Percentiles rank a stretch among this genome's conserved stretches.
Conservation (phyloP, 2,329 filamentous ascomycete genomes). For the Emydomyces testavorans region DNA sequence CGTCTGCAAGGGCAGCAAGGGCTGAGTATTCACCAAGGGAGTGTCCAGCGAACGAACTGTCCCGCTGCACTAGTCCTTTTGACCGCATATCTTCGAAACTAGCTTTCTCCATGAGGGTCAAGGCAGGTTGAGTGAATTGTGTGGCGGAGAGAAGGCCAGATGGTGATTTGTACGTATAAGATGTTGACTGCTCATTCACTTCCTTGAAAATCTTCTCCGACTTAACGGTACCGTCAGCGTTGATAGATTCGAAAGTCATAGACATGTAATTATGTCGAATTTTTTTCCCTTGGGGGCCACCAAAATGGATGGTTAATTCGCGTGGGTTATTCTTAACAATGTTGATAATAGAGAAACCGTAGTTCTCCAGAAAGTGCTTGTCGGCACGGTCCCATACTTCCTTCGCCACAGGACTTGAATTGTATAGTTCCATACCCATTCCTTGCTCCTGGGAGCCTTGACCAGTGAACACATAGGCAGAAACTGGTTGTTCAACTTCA, state of each 20-base stretch:
- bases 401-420: conserved; percentile 82
- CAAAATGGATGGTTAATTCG: conserved; percentile 96
- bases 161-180: conserved; percentile 93
- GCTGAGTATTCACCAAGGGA: conserved; percentile 97
- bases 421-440: conserved; percentile 99
- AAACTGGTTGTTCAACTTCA: conserved; percentile 93
- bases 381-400: conserved; percentile 97
- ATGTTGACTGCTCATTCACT: conserved; percentile 81
- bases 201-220: conserved; percentile 99
- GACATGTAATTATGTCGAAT: conserved; percentile 99
- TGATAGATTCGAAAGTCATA: conserved; percentile 99
- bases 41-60: conserved; percentile 96
- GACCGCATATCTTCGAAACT: conserved; percentile 98
- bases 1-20: conserved; percentile 86
- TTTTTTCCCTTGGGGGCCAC: conserved; percentile 88
- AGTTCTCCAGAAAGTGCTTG: conserved; percentile 96
- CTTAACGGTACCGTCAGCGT: conserved; percentile 81
- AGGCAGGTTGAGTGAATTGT: conserved; percentile 93
- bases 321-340: conserved; percentile 99
- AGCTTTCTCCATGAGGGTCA: conserved; percentile 99
- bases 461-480: conserved; percentile 94
- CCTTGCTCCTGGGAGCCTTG: conserved; percentile 98
- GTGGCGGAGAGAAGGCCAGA: conserved; percentile 91
- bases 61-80: conserved; percentile 87
- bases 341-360: conserved; percentile 95